phyloP scores from a whole-genome alignment of 2,329 filamentous ascomycete species.

The Calonectria naviculata region DNA sequence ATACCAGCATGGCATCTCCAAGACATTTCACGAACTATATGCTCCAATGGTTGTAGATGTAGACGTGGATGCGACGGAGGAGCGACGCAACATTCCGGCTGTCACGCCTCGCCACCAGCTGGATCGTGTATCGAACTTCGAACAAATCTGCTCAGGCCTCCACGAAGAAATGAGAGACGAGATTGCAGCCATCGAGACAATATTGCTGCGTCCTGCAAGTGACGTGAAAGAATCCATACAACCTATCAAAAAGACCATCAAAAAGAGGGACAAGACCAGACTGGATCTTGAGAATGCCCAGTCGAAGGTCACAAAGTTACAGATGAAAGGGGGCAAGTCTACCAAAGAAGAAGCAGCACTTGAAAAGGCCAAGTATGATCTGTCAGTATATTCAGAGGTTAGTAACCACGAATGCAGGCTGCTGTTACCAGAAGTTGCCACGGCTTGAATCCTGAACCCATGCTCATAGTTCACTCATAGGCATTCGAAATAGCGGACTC shows the following conservation, averaged over 20 bases:
- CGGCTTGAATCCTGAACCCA: neutral
- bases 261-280: conserved; percentile 22
- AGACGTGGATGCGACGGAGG: conserved; percentile 10
- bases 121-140: conserved; percentile 5
- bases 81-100: neutral
- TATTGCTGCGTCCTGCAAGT: conserved; percentile 20
- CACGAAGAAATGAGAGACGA: conserved; percentile 23
- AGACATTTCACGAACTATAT: conserved; percentile 22
- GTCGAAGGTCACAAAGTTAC: conserved; percentile 18
- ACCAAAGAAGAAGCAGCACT: conserved; percentile 21
- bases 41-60: conserved; percentile 5
- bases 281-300: conserved; percentile 22
- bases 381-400: conserved; percentile 14
- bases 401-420: neutral
- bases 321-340: conserved; percentile 14
- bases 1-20: conserved; percentile 15
- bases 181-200: conserved; percentile 21
- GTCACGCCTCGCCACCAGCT: conserved; percentile 2
- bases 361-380: conserved; percentile 15
- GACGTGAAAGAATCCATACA: conserved; percentile 19
- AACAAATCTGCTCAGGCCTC: conserved; percentile 18
- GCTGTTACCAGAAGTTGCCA: neutral
- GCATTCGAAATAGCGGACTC: conserved; percentile 20
- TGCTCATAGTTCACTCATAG: conserved; percentile 1
- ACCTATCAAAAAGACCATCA: conserved; percentile 22